Base-by-base conservation (phyloP, 371 early-diverging fungal genomes). In the Haplosporangium sp. region DNA sequence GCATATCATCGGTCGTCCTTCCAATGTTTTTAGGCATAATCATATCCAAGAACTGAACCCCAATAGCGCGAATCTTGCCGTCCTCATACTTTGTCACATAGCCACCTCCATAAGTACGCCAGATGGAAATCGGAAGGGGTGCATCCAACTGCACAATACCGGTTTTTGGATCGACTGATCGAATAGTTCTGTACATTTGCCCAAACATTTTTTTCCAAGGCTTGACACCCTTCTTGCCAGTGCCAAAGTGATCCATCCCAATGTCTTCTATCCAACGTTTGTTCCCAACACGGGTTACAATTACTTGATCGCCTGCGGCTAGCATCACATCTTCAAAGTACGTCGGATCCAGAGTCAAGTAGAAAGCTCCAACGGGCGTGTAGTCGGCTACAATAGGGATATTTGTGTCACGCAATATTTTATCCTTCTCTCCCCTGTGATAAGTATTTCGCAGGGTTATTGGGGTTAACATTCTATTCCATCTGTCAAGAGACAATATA, bases 171-270 rank as follows among this genome's bases (percentile, higher is more conserved):
- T 84, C 68, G 2, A 85, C 47, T 50, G 83, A 40, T 72, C 85
- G 73, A 76, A 85, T 65, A 63, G 83, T 63, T 56, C 86, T 63
- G 15, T 71, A 74, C 75, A 81, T 74, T 37, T 35, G 40, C 65
- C 75, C 70, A 62, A 69, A 78, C 86, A 86, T 63, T 77, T 82
- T 84, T 42, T 84, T 85, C 76, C 85, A 85, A 10, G 76, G 82
- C 4, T 72, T 79, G 62, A 84, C 77, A 11, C 85, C 84, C 58
- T 85, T 84, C 48, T 85, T 81, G 38, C 63, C 55, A 7, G 61
- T 69, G 52, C 75, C 73, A 55, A 88, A 86, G 55, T 84, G 76
- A 57, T 88, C 84, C 88, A 88, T 88, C 27, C 85, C 86, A 63
- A 88, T 75, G 13, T 79, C 78, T 17, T 83, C 61, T 42, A 88